These are phyloP conservation scores for Gonium pectorale DNA, from an alignment of 139 green algal species.

Conservation along the genomic window DNA sequence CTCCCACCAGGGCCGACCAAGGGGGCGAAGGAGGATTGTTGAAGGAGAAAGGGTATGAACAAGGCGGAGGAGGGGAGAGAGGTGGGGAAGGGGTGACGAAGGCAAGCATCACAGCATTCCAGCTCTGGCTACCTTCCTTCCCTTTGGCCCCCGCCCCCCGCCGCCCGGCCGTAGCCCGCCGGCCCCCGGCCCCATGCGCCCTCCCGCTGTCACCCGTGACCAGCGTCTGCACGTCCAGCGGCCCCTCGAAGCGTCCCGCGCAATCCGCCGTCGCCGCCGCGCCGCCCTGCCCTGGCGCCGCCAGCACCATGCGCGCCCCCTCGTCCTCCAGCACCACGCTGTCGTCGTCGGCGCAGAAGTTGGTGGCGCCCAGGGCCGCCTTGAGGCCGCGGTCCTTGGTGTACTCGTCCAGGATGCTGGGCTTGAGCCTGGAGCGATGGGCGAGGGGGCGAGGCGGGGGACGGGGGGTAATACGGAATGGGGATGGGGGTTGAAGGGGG, in stretches of 20 bases:
- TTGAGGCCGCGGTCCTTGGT: slow-evolving; percentile 67
- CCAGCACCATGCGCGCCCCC: slow-evolving; percentile 85
- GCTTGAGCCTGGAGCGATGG: slow-evolving; percentile 79
- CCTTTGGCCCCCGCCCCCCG: no score
- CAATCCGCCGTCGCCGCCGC: background rate
- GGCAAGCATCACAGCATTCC: no score
- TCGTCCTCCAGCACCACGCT: slow-evolving; percentile 94
- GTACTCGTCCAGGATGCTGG: slow-evolving; percentile 97
- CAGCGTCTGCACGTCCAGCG: slow-evolving; percentile 64
- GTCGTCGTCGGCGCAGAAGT: slow-evolving; percentile 76
- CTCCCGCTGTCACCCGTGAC: slow-evolving; percentile 74
- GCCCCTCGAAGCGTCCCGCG: background rate
- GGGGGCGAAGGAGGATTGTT: no score
- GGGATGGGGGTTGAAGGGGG: no score
- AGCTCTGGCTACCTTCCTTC: no score
- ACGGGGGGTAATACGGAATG: no score
- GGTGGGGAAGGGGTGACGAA: no score
- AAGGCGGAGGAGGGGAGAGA: no score
- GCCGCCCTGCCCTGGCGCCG: background rate
- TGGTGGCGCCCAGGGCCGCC: slow-evolving; percentile 56
- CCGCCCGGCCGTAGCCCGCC: background rate
- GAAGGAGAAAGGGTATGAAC: background rate
- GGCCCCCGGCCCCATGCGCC: background rate
- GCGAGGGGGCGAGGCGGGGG: background rate
- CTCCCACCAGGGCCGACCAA: no score